Evolutionary conservation across 2,329 filamentous ascomycete genomes (phyloP).

Genomic region (Aspergillus candidus): DNA sequence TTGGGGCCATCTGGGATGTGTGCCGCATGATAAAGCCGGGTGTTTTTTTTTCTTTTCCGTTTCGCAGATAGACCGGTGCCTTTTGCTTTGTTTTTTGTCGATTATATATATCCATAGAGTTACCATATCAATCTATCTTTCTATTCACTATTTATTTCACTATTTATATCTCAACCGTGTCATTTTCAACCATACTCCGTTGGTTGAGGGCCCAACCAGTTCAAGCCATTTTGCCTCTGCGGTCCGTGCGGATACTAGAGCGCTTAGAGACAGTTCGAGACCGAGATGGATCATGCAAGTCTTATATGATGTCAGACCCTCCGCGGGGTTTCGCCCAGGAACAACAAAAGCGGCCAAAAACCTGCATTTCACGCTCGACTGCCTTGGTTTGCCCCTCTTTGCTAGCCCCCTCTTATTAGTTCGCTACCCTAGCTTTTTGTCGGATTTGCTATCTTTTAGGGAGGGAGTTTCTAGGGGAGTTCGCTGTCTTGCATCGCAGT

Average conservation of each 20-base stretch:
- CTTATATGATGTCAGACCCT: conserved; percentile 16
- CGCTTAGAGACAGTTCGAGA: too few relatives aligned
- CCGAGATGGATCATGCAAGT: not conserved
- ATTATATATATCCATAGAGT: conserved; percentile 10
- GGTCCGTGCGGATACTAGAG: too few relatives aligned
- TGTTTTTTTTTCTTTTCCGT: conserved; percentile 4
- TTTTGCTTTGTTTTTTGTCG: conserved; percentile 6
- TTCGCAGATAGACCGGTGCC: conserved; percentile 5
- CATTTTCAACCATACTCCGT: too few relatives aligned
- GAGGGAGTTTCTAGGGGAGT: too few relatives aligned
- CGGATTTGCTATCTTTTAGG: too few relatives aligned
- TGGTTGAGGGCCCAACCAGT: too few relatives aligned
- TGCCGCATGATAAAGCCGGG: not conserved
- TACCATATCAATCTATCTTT: conserved; percentile 10
- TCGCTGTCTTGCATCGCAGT: too few relatives aligned
- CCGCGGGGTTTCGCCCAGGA: conserved; percentile 16
- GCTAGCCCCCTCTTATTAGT: not conserved
- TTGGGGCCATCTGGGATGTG: too few relatives aligned
- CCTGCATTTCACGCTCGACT: conserved; percentile 1
- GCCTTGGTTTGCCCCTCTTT: not conserved
- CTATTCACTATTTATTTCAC: not conserved
- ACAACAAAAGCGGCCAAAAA: conserved; percentile 7
- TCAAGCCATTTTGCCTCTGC: too few relatives aligned
- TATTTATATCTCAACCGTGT: too few relatives aligned
- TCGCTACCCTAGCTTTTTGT: too few relatives aligned